These are phyloP conservation scores for Lepiota venenata DNA, from an alignment of 768 basidiomycete genomes.

Conservation along the genomic window DNA sequence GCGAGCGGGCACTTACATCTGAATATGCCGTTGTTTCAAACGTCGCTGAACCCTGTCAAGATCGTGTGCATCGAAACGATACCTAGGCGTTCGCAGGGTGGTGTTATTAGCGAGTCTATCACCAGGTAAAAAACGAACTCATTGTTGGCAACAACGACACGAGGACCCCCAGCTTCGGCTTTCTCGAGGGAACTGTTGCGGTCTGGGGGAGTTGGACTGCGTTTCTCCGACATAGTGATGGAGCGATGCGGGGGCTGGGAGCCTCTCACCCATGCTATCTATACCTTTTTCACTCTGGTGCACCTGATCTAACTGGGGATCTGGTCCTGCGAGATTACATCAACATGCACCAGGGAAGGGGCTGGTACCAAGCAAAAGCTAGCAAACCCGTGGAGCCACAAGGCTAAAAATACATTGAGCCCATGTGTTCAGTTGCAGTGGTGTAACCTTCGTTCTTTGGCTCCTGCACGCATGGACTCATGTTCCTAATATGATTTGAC, in stretches of 20 bases:
- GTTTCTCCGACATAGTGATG: slow-evolving; percentile 20
- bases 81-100: slow-evolving; percentile 19
- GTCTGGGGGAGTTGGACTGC: slow-evolving; percentile 12
- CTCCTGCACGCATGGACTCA: no score
- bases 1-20: slow-evolving; percentile 48
- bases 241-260: slow-evolving; percentile 5
- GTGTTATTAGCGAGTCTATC: neutral
- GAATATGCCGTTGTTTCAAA: slow-evolving; percentile 75
- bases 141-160: slow-evolving; percentile 12
- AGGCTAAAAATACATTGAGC: no score
- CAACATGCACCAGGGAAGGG: no score
- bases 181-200: slow-evolving; percentile 18
- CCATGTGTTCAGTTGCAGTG: no score
- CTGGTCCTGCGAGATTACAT: neutral
- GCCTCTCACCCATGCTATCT: neutral
- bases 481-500: no score
- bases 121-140: slow-evolving; percentile 14
- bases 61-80: slow-evolving; percentile 57
- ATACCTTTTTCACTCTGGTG: neutral
- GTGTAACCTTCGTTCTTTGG: no score
- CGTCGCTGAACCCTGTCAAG: slow-evolving; percentile 69
- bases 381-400: no score
- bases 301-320: neutral
- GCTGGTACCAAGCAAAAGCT: no score
- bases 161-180: slow-evolving; percentile 8